Conservation (phyloP, 2,329 filamentous ascomycete genomes). For the Microdochium nivale region DNA sequence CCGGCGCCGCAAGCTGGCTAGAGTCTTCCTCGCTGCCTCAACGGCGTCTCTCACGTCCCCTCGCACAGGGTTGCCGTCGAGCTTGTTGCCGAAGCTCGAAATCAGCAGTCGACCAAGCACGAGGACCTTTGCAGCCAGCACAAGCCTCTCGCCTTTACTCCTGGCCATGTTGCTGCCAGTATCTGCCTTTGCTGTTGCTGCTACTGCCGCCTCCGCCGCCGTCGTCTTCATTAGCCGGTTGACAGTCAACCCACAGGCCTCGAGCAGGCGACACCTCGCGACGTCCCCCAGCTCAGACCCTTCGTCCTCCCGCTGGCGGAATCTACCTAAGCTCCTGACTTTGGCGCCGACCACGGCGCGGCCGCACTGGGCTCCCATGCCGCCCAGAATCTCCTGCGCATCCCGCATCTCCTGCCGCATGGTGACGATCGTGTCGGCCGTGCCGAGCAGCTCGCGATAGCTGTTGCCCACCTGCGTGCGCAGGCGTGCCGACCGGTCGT, state of each 20-base stretch:
- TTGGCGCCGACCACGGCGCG: slow-evolving; percentile 61
- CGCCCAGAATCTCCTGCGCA: slow-evolving; percentile 62
- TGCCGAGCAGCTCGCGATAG: slow-evolving; percentile 85
- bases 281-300: slow-evolving; percentile 16
- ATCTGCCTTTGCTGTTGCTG: slow-evolving; percentile 15
- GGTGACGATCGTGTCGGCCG: slow-evolving; percentile 84
- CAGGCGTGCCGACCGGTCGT: slow-evolving; percentile 53
- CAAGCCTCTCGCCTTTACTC: slow-evolving; percentile 38
- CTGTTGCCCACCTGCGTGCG: slow-evolving; percentile 56
- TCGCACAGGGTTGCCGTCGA: slow-evolving; percentile 8
- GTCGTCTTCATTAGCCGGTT: slow-evolving; percentile 35
- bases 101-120: slow-evolving; percentile 68
- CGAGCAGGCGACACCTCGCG: slow-evolving; percentile 40
- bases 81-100: slow-evolving; percentile 56
- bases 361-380: slow-evolving; percentile 71
- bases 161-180: not conserved
- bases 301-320: slow-evolving; percentile 22
- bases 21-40: slow-evolving; percentile 53
- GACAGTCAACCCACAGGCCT: slow-evolving; percentile 40
- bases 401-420: slow-evolving; percentile 74
- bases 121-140: slow-evolving; percentile 60
- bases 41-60: slow-evolving; percentile 30
- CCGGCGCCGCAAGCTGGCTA: slow-evolving; percentile 53
- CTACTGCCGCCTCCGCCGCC: slow-evolving; percentile 6
- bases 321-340: slow-evolving; percentile 43